Percentiles rank a stretch among this genome's conserved stretches.
These are phyloP conservation scores for Aspergillus hancockii DNA, from an alignment of 495 filamentous ascomycete species.

Conservation along the genomic window DNA sequence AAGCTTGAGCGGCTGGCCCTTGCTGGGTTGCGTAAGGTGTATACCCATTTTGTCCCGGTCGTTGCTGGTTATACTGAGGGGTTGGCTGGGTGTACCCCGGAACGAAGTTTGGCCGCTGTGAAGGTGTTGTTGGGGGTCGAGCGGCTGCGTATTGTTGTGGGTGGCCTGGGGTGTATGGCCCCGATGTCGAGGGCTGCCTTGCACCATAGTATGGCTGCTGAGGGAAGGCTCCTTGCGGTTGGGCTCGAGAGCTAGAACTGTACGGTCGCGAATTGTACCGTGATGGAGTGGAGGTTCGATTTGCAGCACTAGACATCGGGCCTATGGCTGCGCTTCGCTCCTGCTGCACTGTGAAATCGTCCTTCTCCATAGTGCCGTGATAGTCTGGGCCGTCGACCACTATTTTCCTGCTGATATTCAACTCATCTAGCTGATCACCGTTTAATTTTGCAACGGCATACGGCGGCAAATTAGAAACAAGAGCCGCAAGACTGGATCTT, in stretches of 20 bases:
- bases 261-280: constrained; percentile 41
- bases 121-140: constrained; percentile 45
- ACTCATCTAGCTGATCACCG: constrained; percentile 76
- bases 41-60: constrained; percentile 45
- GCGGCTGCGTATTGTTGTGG: constrained; percentile 36
- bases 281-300: constrained; percentile 37
- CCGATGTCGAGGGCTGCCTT: constrained; percentile 40
- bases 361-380: constrained; percentile 83
- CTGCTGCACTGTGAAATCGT: constrained; percentile 57
- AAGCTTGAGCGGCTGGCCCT: constrained; percentile 29
- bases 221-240: constrained; percentile 36
- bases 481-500: constrained; percentile 67
- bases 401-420: constrained; percentile 83
- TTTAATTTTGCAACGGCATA: constrained; percentile 84
- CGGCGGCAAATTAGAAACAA: constrained; percentile 77
- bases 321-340: constrained; percentile 36
- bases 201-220: constrained; percentile 42
- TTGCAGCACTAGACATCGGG: constrained; percentile 26
- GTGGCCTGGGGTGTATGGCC: constrained; percentile 34
- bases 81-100: constrained; percentile 40
- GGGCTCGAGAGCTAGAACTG: constrained; percentile 32
- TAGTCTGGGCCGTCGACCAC: constrained; percentile 69
- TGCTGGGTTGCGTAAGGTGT: constrained; percentile 34
- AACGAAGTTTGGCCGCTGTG: constrained; percentile 40
- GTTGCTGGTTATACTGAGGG: constrained; percentile 43